These are phyloP conservation scores for Epichloe amarillans DNA, from an alignment of 2,329 filamentous ascomycete species.

Conservation along the genomic window DNA sequence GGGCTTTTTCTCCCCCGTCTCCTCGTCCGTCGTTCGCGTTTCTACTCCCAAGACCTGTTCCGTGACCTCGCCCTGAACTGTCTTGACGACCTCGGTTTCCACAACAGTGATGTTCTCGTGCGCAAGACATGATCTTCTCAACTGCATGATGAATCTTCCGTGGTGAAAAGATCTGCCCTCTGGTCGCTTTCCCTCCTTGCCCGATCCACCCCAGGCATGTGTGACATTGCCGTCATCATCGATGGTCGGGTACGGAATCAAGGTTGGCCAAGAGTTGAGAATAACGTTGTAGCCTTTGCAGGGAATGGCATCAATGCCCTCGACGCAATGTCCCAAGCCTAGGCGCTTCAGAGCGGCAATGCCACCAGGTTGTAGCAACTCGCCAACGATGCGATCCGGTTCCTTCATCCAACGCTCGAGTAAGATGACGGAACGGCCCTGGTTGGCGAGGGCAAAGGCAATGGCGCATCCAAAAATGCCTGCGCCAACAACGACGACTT, in stretches of 20 bases:
- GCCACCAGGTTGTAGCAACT: constrained; percentile 86
- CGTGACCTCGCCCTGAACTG: constrained; percentile 56
- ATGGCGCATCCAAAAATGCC: constrained; percentile 81
- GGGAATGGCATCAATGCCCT: constrained; percentile 74
- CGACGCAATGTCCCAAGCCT: constrained; percentile 68
- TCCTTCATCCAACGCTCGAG: constrained; percentile 83
- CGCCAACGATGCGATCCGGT: constrained; percentile 90
- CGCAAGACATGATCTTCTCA: constrained; percentile 59
- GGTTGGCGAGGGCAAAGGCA: constrained; percentile 71
- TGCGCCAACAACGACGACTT: constrained; percentile 85
- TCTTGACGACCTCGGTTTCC: constrained; percentile 71
- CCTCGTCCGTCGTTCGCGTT: constrained; percentile 48
- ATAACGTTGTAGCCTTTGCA: constrained; percentile 81
- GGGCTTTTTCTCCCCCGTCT: constrained; percentile 39
- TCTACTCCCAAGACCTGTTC: constrained; percentile 74
- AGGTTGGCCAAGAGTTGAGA: constrained; percentile 60
- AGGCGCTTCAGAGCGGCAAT: constrained; percentile 67
- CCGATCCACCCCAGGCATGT: constrained; percentile 21
- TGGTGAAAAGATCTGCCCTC: constrained; percentile 84
- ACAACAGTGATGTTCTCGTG: constrained; percentile 80
- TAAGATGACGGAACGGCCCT: constrained; percentile 81
- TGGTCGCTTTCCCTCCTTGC: constrained; percentile 27
- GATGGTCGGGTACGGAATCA: constrained; percentile 66
- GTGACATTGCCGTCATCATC: constrained; percentile 31
- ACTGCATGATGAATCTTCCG: constrained; percentile 75